These are phyloP conservation scores for Penicillium flavigenum DNA, from an alignment of 495 filamentous ascomycete genomes.

Conservation along the genomic window DNA sequence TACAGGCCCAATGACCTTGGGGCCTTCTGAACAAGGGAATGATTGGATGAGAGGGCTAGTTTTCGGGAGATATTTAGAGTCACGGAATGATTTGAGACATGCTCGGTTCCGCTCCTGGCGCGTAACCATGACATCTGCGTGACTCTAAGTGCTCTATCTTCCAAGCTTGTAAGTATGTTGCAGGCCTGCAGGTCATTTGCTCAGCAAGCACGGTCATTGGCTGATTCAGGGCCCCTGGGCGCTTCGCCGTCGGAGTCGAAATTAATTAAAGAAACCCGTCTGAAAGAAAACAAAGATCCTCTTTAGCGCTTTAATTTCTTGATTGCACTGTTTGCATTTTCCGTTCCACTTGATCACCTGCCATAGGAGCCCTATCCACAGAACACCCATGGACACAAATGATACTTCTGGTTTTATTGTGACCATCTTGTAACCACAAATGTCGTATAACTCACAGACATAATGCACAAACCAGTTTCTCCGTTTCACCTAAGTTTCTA, in stretches of 20 bases:
- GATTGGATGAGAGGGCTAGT: conserved; percentile 23
- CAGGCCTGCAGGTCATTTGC: conserved; percentile 19
- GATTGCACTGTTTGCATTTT: conserved; percentile 3
- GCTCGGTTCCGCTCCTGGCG: conserved; percentile 23
- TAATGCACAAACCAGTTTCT: no score
- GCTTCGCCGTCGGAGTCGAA: conserved; percentile 13
- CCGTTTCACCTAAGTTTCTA: no score
- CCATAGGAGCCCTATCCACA: background rate
- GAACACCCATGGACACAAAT: background rate
- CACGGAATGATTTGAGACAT: conserved; percentile 24
- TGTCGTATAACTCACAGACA: no score
- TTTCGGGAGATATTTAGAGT: conserved; percentile 7
- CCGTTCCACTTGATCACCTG: background rate
- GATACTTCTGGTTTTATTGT: no score
- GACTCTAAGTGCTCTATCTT: conserved; percentile 1
- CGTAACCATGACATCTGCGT: conserved; percentile 15
- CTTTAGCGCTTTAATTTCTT: conserved; percentile 3
- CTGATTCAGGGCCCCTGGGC: conserved; percentile 11
- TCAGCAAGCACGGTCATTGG: conserved; percentile 8
- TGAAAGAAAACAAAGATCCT: background rate
- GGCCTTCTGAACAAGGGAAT: conserved; percentile 12
- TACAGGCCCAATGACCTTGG: background rate
- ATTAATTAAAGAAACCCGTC: background rate
- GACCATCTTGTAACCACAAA: no score
- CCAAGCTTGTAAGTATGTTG: conserved; percentile 15